These are phyloP conservation scores for Monosporozyma aerobia DNA, from an alignment of 805 yeast genomes.

Conservation along the genomic window DNA sequence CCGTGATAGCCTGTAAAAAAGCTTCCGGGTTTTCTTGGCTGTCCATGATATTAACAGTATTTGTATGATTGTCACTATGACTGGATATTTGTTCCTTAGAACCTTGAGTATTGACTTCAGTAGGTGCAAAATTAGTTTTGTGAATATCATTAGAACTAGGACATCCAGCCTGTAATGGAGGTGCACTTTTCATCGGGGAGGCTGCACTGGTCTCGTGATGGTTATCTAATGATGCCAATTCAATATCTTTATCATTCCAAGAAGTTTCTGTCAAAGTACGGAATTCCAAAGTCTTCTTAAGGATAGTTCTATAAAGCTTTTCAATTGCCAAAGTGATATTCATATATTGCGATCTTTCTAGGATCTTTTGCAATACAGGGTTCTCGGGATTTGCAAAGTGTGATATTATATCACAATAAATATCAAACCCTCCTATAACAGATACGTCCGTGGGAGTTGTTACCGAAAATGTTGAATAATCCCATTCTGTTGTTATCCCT, in stretches of 20 bases:
- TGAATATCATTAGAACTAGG: not conserved
- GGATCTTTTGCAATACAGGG: constrained; percentile 2
- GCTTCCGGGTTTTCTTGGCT: constrained; percentile 3
- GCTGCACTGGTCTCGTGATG: not conserved
- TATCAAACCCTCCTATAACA: constrained; percentile 1
- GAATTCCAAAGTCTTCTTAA: constrained; percentile 14
- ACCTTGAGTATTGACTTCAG: not conserved
- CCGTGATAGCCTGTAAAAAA: constrained; percentile 9
- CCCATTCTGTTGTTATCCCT: constrained; percentile 1
- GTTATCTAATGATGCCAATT: not conserved
- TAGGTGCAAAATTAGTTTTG: not conserved
- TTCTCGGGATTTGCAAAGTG: constrained; percentile 4
- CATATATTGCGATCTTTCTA: constrained; percentile 9
- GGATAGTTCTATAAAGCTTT: constrained; percentile 11
- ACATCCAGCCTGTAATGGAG: not conserved
- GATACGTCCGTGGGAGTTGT: not conserved
- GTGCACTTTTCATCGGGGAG: not conserved
- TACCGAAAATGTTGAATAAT: not conserved
- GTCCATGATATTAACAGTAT: not conserved
- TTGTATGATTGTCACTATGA: not conserved
- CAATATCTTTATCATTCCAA: constrained; percentile 6
- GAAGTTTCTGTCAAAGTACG: constrained; percentile 12
- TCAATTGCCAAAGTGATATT: constrained; percentile 9
- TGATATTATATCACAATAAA: constrained; percentile 10
- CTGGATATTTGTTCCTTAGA: not conserved